phyloP scores from a whole-genome alignment of 441 rosid species.

The Pelargonium myrrhifolium region DNA sequence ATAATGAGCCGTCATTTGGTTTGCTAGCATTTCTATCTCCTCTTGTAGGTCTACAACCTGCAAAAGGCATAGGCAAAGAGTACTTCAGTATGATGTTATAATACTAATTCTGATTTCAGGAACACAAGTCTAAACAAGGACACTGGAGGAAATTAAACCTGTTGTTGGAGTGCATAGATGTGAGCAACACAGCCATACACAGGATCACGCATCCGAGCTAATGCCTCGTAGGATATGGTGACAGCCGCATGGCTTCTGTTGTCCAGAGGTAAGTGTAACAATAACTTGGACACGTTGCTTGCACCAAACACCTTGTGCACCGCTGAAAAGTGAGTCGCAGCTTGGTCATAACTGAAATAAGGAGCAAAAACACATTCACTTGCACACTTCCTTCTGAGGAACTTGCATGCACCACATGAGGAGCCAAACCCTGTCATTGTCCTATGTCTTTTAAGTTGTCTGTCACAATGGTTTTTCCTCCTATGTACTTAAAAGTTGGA shows the following conservation, averaged over 20 bases:
- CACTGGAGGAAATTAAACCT: constrained; percentile 36
- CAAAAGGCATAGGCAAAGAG: constrained; percentile 12
- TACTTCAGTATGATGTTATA: neutral
- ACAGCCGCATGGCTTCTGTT: constrained; percentile 61
- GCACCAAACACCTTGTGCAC: constrained; percentile 96
- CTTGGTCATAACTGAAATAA: constrained; percentile 79
- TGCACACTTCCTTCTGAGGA: constrained; percentile 81
- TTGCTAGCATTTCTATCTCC: constrained; percentile 57
- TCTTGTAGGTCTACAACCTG: constrained; percentile 73
- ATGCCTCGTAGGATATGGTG: constrained; percentile 84
- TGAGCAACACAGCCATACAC: constrained; percentile 81
- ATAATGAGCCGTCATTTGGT: constrained; percentile 50
- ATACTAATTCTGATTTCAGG: neutral
- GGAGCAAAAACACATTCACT: constrained; percentile 84
- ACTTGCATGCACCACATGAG: constrained; percentile 97
- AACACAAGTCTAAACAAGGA: neutral
- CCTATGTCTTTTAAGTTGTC: constrained; percentile 23
- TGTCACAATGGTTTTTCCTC: constrained; percentile 17
- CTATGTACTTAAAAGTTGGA: constrained; percentile 13
- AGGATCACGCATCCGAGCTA: constrained; percentile 75
- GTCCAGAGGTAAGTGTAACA: constrained; percentile 58
- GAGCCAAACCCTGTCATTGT: constrained; percentile 75
- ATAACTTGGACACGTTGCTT: constrained; percentile 80
- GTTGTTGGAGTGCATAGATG: constrained; percentile 83
- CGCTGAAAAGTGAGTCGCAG: constrained; percentile 71